Conservation (phyloP, 495 filamentous ascomycete species). For the Neurospora africana region DNA sequence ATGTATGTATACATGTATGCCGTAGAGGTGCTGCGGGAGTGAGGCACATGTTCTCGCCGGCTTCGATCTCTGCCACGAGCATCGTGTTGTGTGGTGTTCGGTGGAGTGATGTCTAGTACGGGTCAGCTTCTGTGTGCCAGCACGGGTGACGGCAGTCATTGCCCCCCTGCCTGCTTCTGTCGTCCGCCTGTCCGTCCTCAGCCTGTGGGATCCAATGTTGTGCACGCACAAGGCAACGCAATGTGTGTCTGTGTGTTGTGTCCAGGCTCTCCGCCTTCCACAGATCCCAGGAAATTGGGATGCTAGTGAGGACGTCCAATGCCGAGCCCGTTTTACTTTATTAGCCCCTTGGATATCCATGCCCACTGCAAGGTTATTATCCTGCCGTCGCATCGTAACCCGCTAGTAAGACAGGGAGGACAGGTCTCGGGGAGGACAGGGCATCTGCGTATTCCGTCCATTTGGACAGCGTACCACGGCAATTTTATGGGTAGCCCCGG, state of each 20-base stretch:
- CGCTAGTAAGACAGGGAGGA: background rate
- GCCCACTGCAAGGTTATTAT: slow-evolving; percentile 9
- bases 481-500: background rate
- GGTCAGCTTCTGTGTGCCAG: background rate
- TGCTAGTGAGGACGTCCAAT: slow-evolving; percentile 21
- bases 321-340: slow-evolving; percentile 21
- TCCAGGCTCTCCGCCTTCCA: slow-evolving; percentile 3
- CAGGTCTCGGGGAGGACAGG: background rate
- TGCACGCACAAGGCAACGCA: background rate
- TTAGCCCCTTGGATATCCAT: slow-evolving; percentile 18
- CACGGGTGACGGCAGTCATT: background rate
- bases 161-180: background rate
- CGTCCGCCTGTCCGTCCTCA: slow-evolving; percentile 3
- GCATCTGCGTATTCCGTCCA: slow-evolving; percentile 1
- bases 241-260: background rate
- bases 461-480: background rate
- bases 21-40: background rate
- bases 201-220: background rate
- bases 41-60: background rate
- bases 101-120: background rate
- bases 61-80: background rate
- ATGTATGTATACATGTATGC: background rate
- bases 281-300: slow-evolving; percentile 27
- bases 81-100: background rate
- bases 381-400: background rate